Conservation (phyloP, 140 eudicot species). For the Anethum foeniculum region DNA sequence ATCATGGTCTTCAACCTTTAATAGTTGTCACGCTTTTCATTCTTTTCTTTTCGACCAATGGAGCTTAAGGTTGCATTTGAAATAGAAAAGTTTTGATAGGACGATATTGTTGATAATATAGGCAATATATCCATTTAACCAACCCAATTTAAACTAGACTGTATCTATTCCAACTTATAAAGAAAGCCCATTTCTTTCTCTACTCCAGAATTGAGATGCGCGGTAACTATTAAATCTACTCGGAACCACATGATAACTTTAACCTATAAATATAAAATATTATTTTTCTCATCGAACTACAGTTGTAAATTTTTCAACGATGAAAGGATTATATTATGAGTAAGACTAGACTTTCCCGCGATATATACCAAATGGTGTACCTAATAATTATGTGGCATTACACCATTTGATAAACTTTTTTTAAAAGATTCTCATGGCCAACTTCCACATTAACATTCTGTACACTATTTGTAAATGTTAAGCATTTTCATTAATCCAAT, state of each 20-base stretch:
- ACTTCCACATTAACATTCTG: not conserved
- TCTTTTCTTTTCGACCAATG: not conserved
- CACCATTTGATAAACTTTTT: not conserved
- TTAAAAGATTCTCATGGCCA: not conserved
- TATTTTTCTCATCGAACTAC: not conserved
- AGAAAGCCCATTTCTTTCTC: not conserved
- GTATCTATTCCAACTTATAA: not conserved
- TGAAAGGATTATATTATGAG: not conserved
- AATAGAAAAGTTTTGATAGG: not conserved
- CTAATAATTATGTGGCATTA: not conserved
- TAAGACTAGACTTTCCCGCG: not conserved
- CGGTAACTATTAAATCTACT: not conserved
- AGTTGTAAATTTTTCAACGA: not conserved
- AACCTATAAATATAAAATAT: not conserved
- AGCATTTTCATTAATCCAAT: not conserved
- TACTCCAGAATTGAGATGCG: not conserved
- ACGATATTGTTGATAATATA: not conserved
- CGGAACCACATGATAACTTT: not conserved
- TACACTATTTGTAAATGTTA: not conserved
- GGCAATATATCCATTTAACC: not conserved
- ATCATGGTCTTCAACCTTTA: not conserved
- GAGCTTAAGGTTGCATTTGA: not conserved
- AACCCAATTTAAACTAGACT: not conserved
- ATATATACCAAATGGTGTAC: not conserved
- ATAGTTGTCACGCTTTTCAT: not conserved